Base-by-base conservation (phyloP, 352 stramenopile genomes). In the Globisporangium orthogonon region DNA sequence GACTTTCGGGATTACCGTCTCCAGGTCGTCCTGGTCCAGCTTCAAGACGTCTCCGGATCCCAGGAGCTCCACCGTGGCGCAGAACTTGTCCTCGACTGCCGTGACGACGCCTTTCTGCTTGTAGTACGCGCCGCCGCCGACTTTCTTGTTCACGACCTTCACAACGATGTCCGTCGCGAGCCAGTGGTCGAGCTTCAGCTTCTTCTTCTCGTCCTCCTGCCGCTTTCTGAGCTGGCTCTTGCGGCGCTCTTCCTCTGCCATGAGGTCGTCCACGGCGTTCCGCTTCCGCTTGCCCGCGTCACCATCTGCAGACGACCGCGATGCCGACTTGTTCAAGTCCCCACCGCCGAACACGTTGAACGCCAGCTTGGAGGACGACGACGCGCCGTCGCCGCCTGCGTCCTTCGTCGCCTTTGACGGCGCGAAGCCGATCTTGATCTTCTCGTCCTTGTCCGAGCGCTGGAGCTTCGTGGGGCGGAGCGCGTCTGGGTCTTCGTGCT, bases 101-200 rank as follows among this genome's bases (percentile, higher is more conserved):
- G 83, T 74, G 41, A 97, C 63, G 48, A 79, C 69, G 23, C 85
- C 87, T 56, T 97, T 97, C 44, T 78, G 78, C 65, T 96, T 96
- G 79, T 95, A 96, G 66, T 94, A 97, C 11, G 63, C 69, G 29
- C 94, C 91, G 17, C 83, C 76, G 2, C 78, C 87, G 4, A 98
- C 67, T 39, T 89, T 92, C 70, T 97, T 97, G 62, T 97, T 97
- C 56, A 96, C 84, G 41, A 98, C 79, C 58, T 98, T 97, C 30
- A 98, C 94, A 4, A 98, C 65, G 59, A 98, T 98, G 30, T 86
- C 78, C 35, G 63, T 79, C 2, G 81, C 71, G 37, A 98, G 58
- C 96, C 96, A 98, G 66, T 97, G 81, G 48, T 97, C 89, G 41
- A 92, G 86, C 18, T 71, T 65, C 46, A 78, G 71, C n/a, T 54